Percentiles rank a stretch among this genome's conserved stretches.
phyloP scores from a whole-genome alignment of 2,329 filamentous ascomycete species.

The Talaromyces islandicus region DNA sequence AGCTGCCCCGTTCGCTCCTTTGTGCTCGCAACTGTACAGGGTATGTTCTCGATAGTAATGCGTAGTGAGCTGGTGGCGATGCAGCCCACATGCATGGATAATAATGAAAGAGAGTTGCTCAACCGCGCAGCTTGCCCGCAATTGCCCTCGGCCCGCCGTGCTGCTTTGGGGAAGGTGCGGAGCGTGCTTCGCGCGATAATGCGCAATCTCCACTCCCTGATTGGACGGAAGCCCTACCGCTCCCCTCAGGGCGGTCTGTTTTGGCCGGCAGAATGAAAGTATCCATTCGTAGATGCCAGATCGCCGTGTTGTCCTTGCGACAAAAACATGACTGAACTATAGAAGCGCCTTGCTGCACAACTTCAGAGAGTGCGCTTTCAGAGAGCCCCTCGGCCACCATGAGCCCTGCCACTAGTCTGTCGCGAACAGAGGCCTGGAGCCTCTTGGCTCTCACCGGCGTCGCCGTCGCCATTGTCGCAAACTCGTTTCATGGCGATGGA shows the following conservation, averaged over 20 bases:
- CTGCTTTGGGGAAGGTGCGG: conserved; percentile 7
- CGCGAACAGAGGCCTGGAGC: conserved; percentile 49
- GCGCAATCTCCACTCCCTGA: conserved; percentile 1
- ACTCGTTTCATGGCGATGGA: conserved; percentile 78
- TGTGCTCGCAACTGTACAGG: not conserved
- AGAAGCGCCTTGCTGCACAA: not conserved
- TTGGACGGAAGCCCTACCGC: conserved; percentile 2
- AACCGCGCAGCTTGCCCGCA: not conserved
- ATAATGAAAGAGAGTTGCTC: not conserved
- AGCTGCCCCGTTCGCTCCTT: not conserved
- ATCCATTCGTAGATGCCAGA: conserved; percentile 22
- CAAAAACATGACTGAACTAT: not conserved
- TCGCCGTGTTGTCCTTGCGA: conserved; percentile 16
- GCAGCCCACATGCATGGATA: not conserved
- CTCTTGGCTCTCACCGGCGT: conserved; percentile 60
- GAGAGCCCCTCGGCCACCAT: conserved; percentile 17
- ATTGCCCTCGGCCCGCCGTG: not conserved
- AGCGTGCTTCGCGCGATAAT: not conserved
- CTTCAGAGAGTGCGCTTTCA: not conserved
- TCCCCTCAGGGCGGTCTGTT: conserved; percentile 18
- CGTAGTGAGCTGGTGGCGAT: not conserved
- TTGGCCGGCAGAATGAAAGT: conserved; percentile 11
- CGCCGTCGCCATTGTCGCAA: conserved; percentile 65
- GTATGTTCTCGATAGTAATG: not conserved
- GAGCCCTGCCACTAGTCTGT: conserved; percentile 35